phyloP scores from a whole-genome alignment of 306 rosid genomes.

The Purshia tridentata region DNA sequence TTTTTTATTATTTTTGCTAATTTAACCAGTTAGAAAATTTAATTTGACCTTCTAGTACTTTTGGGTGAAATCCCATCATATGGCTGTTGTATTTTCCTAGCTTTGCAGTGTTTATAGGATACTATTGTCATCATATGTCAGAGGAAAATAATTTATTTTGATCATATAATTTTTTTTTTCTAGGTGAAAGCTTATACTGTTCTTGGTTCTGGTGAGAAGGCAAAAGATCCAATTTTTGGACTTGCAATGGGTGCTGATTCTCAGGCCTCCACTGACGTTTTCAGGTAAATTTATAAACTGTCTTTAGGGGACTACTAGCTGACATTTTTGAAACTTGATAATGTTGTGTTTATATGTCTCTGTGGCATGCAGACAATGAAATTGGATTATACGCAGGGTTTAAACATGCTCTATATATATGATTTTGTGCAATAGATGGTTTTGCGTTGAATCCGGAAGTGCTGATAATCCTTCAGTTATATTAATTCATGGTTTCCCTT shows the following conservation, averaged over 20 bases:
- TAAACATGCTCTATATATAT: slow-evolving; percentile 42
- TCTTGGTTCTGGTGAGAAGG: slow-evolving; percentile 66
- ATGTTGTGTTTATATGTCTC: slow-evolving; percentile 8
- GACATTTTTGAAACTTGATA: slow-evolving; percentile 2
- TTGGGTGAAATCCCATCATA: neutral
- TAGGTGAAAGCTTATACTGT: slow-evolving; percentile 70
- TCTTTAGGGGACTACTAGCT: neutral
- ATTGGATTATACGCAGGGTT: slow-evolving; percentile 45
- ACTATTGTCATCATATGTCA: no score
- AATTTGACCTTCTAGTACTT: neutral
- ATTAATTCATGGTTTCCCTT: slow-evolving; percentile 89
- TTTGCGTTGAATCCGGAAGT: slow-evolving; percentile 80
- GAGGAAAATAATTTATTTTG: no score
- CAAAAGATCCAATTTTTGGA: slow-evolving; percentile 87
- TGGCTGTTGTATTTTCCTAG: neutral
- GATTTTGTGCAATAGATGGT: slow-evolving; percentile 85
- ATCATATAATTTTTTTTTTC: neutral
- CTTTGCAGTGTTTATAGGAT: neutral
- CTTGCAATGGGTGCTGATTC: slow-evolving; percentile 71
- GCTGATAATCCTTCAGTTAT: slow-evolving; percentile 71
- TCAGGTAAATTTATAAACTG: slow-evolving; percentile 47
- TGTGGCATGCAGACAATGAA: slow-evolving; percentile 31
- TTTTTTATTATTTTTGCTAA: neutral
- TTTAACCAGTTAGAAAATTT: neutral
- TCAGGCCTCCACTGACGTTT: slow-evolving; percentile 59